Evolutionary conservation across 768 basidiomycete species (phyloP), one percentile per base, ranked within the genome.

Genomic region (Boletus vinaceobasis): DNA sequence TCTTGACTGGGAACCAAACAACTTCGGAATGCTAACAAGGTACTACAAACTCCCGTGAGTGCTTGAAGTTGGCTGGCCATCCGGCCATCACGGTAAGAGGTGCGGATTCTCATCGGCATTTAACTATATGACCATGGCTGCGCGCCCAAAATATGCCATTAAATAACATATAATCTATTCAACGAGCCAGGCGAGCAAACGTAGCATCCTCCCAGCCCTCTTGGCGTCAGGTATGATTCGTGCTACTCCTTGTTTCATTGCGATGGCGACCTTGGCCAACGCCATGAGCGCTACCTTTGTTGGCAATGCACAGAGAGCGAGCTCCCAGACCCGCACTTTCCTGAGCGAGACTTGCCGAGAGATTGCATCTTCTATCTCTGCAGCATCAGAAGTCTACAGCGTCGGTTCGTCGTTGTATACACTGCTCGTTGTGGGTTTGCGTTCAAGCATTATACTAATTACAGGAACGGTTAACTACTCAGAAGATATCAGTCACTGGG

Each of bases 401-500:
- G 1, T 35, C 4, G 36, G 58, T 59, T 40, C 21, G 51, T 55
- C 1, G 10, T 43, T 5, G n/a, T 35, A 6, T 15, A 23, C 10
- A 35, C 23, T 11, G 26, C 7, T 26, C 11, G 13, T 36, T 11
- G 11, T 11, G 11, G n/a, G 17, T 23, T 27, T 11, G 9, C 2
- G 1, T 19, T 56, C 13, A 39, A 6, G 19, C 23, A 36, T 17
- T 17, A 19, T 19, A 3, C 27, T 50, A 2, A 13, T 17, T n/a
- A n/a, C 21, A 66, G 59, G 19, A n/a, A 58, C 58, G 7, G 9
- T 58, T 3, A 40, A 65, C 19, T 86, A 82, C 52, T 35, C 35
- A 0, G 62, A 69, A 14, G 82, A 79, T 54, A 74, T 80, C 21
- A 46, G 58, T 2, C 82, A 85, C 55, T 85, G 79, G 79, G 77